Evolutionary conservation across 257 asterid species (phyloP).

Genomic region (Thymus mandschuricus): DNA sequence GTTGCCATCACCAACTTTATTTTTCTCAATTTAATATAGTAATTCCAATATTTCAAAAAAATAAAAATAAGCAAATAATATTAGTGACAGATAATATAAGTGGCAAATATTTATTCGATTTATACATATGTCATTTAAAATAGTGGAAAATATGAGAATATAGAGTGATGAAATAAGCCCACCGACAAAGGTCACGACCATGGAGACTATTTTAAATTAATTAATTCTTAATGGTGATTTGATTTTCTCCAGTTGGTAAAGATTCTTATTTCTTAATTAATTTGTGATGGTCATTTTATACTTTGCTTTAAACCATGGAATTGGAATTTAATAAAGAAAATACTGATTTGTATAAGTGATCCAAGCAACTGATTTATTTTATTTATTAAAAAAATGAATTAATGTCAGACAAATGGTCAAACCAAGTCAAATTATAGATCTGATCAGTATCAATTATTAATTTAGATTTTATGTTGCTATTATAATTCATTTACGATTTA

Average conservation of each 20-base stretch:
- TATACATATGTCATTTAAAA: too few relatives aligned
- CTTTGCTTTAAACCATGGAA: neutral
- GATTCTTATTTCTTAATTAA: too few relatives aligned
- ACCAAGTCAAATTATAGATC: neutral
- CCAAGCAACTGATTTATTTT: neutral
- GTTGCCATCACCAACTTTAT: conserved; percentile 18
- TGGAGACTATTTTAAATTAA: conserved; percentile 5
- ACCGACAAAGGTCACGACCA: conserved; percentile 23
- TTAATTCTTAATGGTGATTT: conserved; percentile 1
- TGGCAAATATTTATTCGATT: too few relatives aligned
- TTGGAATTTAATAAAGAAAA: neutral
- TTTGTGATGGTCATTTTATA: too few relatives aligned
- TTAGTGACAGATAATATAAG: too few relatives aligned
- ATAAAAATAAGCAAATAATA: neutral
- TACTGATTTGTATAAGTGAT: neutral
- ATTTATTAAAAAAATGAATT: neutral
- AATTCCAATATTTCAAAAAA: neutral
- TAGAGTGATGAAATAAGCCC: neutral
- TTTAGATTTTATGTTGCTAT: too few relatives aligned
- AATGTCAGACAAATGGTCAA: neutral
- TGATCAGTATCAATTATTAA: neutral
- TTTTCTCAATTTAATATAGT: neutral
- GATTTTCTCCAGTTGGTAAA: too few relatives aligned
- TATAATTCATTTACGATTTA: too few relatives aligned
- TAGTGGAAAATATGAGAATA: neutral